Evolutionary conservation across 2,329 filamentous ascomycete species (phyloP).

Genomic region (Reticulascus tulasneorum): DNA sequence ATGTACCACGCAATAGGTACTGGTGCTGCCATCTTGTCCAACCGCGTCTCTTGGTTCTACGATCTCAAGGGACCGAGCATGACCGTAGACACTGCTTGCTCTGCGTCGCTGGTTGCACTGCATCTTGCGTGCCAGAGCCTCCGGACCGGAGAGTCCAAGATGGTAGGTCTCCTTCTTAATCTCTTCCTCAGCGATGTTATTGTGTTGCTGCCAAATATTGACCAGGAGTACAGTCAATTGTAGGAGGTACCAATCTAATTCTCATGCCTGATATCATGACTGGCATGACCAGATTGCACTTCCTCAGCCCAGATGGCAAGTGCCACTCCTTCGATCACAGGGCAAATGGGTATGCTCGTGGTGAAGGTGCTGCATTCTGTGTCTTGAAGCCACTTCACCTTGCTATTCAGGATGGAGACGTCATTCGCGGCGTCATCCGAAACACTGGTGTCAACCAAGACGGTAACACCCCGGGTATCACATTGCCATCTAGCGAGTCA

Average conservation of each 20-base stretch:
- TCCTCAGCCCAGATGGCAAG: not conserved
- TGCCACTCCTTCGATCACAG: not conserved
- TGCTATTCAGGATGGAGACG: slow-evolving; percentile 36
- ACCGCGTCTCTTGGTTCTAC: slow-evolving; percentile 18
- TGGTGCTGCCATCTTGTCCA: slow-evolving; percentile 17
- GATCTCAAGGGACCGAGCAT: slow-evolving; percentile 25
- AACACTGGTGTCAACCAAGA: slow-evolving; percentile 33
- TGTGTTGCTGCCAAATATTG: too few relatives aligned
- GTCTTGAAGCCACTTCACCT: slow-evolving; percentile 41
- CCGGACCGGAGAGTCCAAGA: slow-evolving; percentile 22
- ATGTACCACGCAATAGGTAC: slow-evolving; percentile 20
- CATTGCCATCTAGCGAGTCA: slow-evolving; percentile 19
- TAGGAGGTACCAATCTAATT: slow-evolving; percentile 1
- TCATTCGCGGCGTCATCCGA: slow-evolving; percentile 31
- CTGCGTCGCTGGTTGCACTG: slow-evolving; percentile 25
- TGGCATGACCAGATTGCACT: not conserved
- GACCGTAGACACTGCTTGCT: slow-evolving; percentile 31
- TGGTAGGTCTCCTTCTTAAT: slow-evolving; percentile 9
- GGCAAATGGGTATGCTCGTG: slow-evolving; percentile 1
- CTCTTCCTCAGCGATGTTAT: too few relatives aligned
- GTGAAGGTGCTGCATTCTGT: slow-evolving; percentile 23
- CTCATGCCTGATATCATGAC: not conserved
- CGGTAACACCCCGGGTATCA: slow-evolving; percentile 36
- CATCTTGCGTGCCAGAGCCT: slow-evolving; percentile 27
- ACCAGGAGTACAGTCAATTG: too few relatives aligned